A percentile compares a stretch with the other conserved stretches of the same genome.
phyloP scores from a whole-genome alignment of 257 asterid genomes.

The Forsythia viridissima region DNA sequence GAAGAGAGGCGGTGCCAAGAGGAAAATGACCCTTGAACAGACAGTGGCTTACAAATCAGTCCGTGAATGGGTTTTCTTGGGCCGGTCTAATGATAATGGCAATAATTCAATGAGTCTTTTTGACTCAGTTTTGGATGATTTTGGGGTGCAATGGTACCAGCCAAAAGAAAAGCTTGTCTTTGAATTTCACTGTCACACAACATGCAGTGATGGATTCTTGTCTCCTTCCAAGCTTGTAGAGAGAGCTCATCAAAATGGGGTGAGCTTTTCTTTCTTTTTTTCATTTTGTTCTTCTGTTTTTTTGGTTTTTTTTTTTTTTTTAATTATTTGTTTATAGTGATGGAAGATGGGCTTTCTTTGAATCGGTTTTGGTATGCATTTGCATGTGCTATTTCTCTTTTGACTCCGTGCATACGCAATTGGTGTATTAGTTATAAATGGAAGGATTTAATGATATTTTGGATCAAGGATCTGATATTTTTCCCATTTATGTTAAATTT shows the following conservation, averaged over 20 bases:
- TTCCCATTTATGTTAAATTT: slow-evolving; percentile 9
- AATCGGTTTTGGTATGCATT: slow-evolving; percentile 5
- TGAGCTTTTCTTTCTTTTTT: slow-evolving; percentile 32
- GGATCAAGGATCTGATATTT: not conserved
- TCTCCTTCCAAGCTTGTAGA: slow-evolving; percentile 94
- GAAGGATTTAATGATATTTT: slow-evolving; percentile 4
- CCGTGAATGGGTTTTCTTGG: slow-evolving; percentile 85
- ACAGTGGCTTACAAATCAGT: slow-evolving; percentile 82
- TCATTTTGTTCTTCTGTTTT: not conserved
- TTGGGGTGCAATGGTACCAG: slow-evolving; percentile 66
- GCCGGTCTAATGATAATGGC: slow-evolving; percentile 34
- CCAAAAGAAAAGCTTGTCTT: slow-evolving; percentile 81
- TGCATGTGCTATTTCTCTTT: slow-evolving; percentile 22
- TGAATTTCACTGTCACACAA: slow-evolving; percentile 85
- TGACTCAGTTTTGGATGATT: slow-evolving; percentile 57
- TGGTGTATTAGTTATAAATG: not conserved
- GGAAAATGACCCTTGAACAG: slow-evolving; percentile 81
- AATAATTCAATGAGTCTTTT: slow-evolving; percentile 20
- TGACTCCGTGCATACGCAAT: not conserved
- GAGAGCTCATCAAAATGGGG: slow-evolving; percentile 96
- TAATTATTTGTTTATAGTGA: not conserved
- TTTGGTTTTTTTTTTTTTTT: not conserved
- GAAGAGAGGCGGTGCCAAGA: slow-evolving; percentile 94
- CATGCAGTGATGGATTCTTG: slow-evolving; percentile 89
- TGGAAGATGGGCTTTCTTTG: not conserved